A percentile compares a stretch with the other conserved stretches of the same genome.
Conservation (phyloP, 495 filamentous ascomycete genomes). For the Melanomma pulvis-pyrius region DNA sequence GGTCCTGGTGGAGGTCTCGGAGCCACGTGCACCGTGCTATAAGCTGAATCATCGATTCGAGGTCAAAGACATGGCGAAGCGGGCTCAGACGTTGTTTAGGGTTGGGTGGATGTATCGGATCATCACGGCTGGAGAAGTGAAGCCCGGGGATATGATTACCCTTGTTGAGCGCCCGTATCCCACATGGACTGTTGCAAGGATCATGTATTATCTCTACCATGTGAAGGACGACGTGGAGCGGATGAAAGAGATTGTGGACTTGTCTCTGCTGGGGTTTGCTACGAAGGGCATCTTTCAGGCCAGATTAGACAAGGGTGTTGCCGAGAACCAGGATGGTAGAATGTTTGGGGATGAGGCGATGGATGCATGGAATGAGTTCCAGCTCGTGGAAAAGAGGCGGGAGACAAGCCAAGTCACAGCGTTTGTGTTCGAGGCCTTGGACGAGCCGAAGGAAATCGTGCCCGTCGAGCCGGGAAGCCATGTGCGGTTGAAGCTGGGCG, state of each 20-base stretch:
- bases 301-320: slow-evolving; percentile 45
- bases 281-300: slow-evolving; percentile 48
- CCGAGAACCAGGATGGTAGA: slow-evolving; percentile 40
- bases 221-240: slow-evolving; percentile 48
- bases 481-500: slow-evolving; percentile 35
- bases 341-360: slow-evolving; percentile 46
- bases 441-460: neutral
- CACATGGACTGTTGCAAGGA: slow-evolving; percentile 57
- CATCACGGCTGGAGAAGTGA: slow-evolving; percentile 50
- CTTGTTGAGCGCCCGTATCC: slow-evolving; percentile 52
- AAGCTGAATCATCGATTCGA: slow-evolving; percentile 39
- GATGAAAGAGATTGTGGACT: slow-evolving; percentile 51
- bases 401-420: slow-evolving; percentile 25
- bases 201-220: slow-evolving; percentile 59
- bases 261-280: slow-evolving; percentile 55
- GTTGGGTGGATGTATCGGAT: slow-evolving; percentile 63
- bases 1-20: slow-evolving; percentile 38
- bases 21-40: slow-evolving; percentile 30
- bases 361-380: slow-evolving; percentile 27
- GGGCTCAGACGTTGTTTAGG: slow-evolving; percentile 54
- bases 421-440: slow-evolving; percentile 27
- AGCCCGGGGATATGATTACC: slow-evolving; percentile 50
- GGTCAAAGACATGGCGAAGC: slow-evolving; percentile 56
- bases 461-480: slow-evolving; percentile 34
- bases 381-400: slow-evolving; percentile 28